phyloP scores from a whole-genome alignment of 2,329 filamentous ascomycete genomes.

The Apiospora koreana region DNA sequence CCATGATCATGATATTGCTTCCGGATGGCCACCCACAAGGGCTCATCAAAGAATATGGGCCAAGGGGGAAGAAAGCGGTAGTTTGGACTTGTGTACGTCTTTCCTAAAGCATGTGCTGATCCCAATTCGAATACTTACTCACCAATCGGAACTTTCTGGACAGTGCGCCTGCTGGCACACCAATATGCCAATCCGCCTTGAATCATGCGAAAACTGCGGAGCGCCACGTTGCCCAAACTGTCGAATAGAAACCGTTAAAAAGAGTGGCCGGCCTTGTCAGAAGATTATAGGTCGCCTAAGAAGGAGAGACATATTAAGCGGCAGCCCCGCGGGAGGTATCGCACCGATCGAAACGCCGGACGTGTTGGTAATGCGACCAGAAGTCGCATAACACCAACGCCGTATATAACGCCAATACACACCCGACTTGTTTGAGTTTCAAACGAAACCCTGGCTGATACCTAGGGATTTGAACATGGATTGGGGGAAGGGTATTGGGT shows the following conservation, averaged over 20 bases:
- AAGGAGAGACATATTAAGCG: no score
- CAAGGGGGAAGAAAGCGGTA: neutral
- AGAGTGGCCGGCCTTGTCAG: neutral
- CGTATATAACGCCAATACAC: no score
- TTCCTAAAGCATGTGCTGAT: no score
- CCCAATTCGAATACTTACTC: neutral
- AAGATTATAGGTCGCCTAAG: no score
- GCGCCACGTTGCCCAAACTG: neutral
- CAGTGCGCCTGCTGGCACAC: neutral
- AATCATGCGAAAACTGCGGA: neutral
- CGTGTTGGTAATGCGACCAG: no score
- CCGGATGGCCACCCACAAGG: neutral
- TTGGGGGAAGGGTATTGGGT: no score
- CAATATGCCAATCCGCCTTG: neutral
- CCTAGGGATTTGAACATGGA: no score
- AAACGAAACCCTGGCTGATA: no score
- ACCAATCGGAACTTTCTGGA: neutral
- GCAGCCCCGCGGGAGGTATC: no score
- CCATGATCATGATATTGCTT: neutral
- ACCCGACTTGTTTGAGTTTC: no score
- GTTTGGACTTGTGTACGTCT: neutral
- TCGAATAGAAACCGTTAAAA: neutral
- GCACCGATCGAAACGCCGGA: no score
- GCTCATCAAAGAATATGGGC: neutral
- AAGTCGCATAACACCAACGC: no score